Conservation (phyloP, 1,139 yeast genomes). For the Candida sp. region DNA sequence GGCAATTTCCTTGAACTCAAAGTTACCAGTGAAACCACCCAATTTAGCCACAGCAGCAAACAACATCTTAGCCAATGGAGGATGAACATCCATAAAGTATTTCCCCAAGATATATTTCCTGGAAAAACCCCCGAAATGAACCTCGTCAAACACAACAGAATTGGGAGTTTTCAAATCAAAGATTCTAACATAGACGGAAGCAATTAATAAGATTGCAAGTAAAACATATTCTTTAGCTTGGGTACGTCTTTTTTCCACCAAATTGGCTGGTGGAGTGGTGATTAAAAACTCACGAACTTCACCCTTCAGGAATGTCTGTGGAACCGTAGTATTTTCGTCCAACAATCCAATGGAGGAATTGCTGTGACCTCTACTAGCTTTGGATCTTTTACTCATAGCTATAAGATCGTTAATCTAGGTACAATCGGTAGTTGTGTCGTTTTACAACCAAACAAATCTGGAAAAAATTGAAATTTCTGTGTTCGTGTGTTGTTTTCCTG, state of each 20-base stretch:
- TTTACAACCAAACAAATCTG: not conserved
- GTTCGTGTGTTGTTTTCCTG: not conserved
- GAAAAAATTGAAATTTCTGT: not conserved
- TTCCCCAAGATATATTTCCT: constrained; percentile 67
- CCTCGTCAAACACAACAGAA: constrained; percentile 37
- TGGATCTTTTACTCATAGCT: not conserved
- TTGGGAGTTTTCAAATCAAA: constrained; percentile 24
- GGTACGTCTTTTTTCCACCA: constrained; percentile 19
- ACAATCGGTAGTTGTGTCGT: not conserved
- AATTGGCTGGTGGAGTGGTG: constrained; percentile 19
- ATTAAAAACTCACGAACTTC: constrained; percentile 23
- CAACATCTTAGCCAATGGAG: constrained; percentile 88
- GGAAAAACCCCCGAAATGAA: constrained; percentile 71
- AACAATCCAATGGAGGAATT: not conserved
- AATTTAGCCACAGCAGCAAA: constrained; percentile 72
- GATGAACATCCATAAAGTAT: constrained; percentile 92
- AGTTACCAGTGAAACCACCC: constrained; percentile 78
- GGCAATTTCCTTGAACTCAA: constrained; percentile 72
- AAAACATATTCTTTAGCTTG: constrained; percentile 22
- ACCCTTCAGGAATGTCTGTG: constrained; percentile 30
- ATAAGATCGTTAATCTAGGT: not conserved
- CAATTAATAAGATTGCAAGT: constrained; percentile 47
- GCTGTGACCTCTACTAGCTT: constrained; percentile 2
- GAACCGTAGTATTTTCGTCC: constrained; percentile 11
- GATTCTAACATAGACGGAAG: constrained; percentile 49